These are phyloP conservation scores for Penicillium paxilli DNA, from an alignment of 495 filamentous ascomycete species.

Conservation along the genomic window DNA sequence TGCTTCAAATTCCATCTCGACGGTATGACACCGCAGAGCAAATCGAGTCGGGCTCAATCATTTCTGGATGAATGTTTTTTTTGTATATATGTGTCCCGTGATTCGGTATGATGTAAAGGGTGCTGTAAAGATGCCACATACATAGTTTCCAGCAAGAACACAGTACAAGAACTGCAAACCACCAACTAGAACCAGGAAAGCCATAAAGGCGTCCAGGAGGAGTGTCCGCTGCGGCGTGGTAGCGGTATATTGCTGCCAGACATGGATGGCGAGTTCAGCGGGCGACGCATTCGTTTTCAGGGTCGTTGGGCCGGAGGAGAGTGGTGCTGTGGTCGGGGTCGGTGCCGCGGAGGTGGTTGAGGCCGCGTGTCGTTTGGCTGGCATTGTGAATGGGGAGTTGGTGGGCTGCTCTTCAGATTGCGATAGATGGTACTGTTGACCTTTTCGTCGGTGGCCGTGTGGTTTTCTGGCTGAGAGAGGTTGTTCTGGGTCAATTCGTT, in stretches of 20 bases:
- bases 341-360: constrained; percentile 36
- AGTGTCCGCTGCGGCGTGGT: constrained; percentile 87
- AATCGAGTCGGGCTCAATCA: neutral
- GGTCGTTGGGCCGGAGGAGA: constrained; percentile 44
- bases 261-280: constrained; percentile 50
- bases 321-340: constrained; percentile 34
- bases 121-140: constrained; percentile 46
- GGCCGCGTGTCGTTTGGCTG: constrained; percentile 50
- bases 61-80: neutral
- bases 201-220: constrained; percentile 91
- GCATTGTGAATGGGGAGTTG: constrained; percentile 35
- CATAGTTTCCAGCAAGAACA: constrained; percentile 89
- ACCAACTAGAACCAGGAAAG: constrained; percentile 81
- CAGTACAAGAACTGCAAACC: constrained; percentile 93
- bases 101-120: neutral
- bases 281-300: constrained; percentile 47
- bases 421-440: too few species aligned
- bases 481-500: too few species aligned
- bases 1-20: too few species aligned
- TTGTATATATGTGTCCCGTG: neutral
- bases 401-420: too few species aligned
- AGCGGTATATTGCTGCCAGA: constrained; percentile 74
- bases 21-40: too few species aligned
- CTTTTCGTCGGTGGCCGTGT: too few species aligned
- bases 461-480: neutral